Base-by-base conservation (phyloP, 2,329 filamentous ascomycete genomes). In the Aureobasidium sp. region DNA sequence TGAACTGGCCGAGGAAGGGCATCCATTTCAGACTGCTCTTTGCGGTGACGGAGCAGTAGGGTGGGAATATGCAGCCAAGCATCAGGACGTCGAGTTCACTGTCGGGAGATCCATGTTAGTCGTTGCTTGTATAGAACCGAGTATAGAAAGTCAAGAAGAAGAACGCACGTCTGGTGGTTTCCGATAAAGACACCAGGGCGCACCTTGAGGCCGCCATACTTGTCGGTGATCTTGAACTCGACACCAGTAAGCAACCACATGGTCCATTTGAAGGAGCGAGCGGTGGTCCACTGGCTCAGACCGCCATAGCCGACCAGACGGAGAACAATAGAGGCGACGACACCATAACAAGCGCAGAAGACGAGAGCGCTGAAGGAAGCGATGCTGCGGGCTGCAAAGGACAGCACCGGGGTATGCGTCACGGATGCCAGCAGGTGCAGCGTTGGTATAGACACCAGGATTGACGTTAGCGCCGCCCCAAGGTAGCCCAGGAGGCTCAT, bases 1-100 rank as follows among this genome's bases (percentile, higher is more conserved):
- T 99, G 79, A 96, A 99, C 91, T 91, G 96, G 64, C 94, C 94
- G 61, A 99, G 80, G 73, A 99, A 85, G 0, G 94, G 94, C 39
- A 88, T 78, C 65, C 82, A 85, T 74, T 87, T 88, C 71, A 99
- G 79, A 61, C 85, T 89, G 70, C 87, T 87, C 82, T 99, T 99
- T 51, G 93, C 92, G 27, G 93, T 97, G 64, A 99, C 89, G 70
- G 87, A 91, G 80, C 89, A 96, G 80, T 95, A 91, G 70, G 85
- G 87, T 52, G 94, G 94, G 77, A 97, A 97, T 70, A 96, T 85
- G 75, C 82, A 80, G 65, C 91, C 94, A 32, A 99, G 83, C 85
- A 97, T 89, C 64, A 96, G 82, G 44, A 99, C 89, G 72, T 99
- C 94, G 67, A 99, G 84, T 78, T 97, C 94, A 20, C 77, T 80